Evolutionary conservation across 352 stramenopile species (phyloP).

Genomic region (Peronosclerospora sorghi): DNA sequence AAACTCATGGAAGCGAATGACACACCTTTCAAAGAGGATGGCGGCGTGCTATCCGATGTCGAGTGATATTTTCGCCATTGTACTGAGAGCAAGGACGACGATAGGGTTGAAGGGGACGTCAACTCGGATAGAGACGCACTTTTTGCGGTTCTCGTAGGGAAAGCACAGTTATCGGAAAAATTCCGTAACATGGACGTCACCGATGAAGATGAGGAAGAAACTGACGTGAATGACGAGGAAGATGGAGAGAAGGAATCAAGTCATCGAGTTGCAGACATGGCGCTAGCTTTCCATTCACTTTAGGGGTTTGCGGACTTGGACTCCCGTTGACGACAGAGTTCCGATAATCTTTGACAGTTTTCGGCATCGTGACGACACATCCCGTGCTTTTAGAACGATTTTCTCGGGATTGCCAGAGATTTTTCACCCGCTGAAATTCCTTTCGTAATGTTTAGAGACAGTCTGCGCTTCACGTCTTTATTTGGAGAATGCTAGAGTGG

Average conservation of each 20-base stretch:
- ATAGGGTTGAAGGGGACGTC: slow-evolving; percentile 1
- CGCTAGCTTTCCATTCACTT: slow-evolving; percentile 18
- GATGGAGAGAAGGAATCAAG: slow-evolving; percentile 17
- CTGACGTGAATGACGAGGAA: slow-evolving; percentile 9
- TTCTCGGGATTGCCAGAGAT: slow-evolving; percentile 52
- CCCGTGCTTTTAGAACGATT: slow-evolving; percentile 23
- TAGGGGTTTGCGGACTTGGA: slow-evolving; percentile 20
- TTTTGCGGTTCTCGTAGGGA: slow-evolving; percentile 6
- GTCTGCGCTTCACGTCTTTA: background rate
- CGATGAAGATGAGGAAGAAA: no score
- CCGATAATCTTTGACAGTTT: slow-evolving; percentile 1
- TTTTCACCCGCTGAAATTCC: slow-evolving; percentile 34
- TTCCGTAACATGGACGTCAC: slow-evolving; percentile 29
- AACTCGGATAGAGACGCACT: background rate
- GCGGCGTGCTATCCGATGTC: slow-evolving; percentile 10
- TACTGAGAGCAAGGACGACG: slow-evolving; percentile 26
- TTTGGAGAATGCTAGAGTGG: slow-evolving; percentile 6
- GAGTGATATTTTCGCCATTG: slow-evolving; percentile 35
- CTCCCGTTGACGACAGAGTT: no score
- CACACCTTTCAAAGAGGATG: slow-evolving; percentile 8
- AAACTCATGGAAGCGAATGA: slow-evolving; percentile 11
- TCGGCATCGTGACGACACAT: background rate
- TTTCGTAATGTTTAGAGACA: background rate
- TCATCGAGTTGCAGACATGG: slow-evolving; percentile 1
- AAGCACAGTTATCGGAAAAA: slow-evolving; percentile 20